phyloP scores from a whole-genome alignment of 306 rosid species.

The Corylus heterophylla region DNA sequence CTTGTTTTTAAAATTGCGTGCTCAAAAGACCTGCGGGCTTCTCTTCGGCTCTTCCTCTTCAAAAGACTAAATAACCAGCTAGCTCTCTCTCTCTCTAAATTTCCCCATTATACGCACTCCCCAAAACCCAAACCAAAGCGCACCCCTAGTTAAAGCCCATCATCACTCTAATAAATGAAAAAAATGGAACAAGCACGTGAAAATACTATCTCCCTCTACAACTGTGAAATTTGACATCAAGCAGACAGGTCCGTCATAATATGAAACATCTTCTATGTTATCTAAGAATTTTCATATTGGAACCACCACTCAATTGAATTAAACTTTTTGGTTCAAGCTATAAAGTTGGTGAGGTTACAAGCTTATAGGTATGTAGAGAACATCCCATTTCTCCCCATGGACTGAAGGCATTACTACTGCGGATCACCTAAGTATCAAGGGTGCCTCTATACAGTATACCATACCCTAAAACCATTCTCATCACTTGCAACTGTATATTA shows the following conservation, averaged over 20 bases:
- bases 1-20: not conserved
- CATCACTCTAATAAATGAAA: no score
- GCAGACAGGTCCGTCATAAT: not conserved
- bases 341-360: not conserved
- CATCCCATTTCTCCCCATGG: slow-evolving; percentile 1
- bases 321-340: not conserved
- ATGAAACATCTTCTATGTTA: not conserved
- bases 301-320: not conserved
- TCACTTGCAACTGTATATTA: slow-evolving; percentile 12
- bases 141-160: no score
- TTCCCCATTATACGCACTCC: no score
- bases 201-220: no score
- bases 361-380: not conserved
- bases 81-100: no score
- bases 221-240: not conserved
- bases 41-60: no score
- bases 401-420: no score
- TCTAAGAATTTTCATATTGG: not conserved
- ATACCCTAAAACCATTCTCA: not conserved
- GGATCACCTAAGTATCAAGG: slow-evolving; percentile 3
- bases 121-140: no score
- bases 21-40: slow-evolving; percentile 23
- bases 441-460: slow-evolving; percentile 21
- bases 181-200: no score
- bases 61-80: no score